Base-by-base conservation (phyloP, 2,329 filamentous ascomycete genomes). In the Drechslera avenae region DNA sequence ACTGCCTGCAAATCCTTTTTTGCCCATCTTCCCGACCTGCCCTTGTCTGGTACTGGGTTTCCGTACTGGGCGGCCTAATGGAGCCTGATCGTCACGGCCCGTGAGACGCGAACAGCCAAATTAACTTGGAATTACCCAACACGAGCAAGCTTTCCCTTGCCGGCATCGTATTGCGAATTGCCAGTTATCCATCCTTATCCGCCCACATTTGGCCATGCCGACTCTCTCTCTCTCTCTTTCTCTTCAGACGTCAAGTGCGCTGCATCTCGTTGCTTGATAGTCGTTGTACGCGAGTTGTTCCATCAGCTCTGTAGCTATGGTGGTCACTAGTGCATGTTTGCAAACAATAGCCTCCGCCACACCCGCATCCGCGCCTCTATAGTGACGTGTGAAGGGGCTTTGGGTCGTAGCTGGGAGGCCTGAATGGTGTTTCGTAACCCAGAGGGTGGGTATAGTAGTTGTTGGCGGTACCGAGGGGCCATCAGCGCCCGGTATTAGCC, bases 91-190 rank as follows among this genome's bases (percentile, higher is more conserved):
- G 39, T 51, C 34, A 39, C 57, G 60, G 57, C 39, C 57, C 56
- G 54, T 49, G 40, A n/a, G n/a, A 57, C 44, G 50, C 52, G 50
- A 58, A 48, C 28, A 54, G 36, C 55, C 46, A 60, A 45, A 62
- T 60, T 53, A 53, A 59, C 39, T 33, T 26, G 33, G 33, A 64
- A 60, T 56, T 52, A 64, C 53, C 53, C 39, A 32, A 61, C 54
- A 66, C 57, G 61, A 57, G 47, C 36, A 44, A 34, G 19, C 14
- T 33, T 32, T 37, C 39, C 13, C 39, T 30, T 18, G n/a, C 30
- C 32, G 9, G 37, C 9, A 51, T 52, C 51, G 50, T 52, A 28
- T 28, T n/a, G n/a, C n/a, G n/a, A n/a, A n/a, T 9, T 10, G 26
- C 26, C 26, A 12, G 26, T 5, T 10, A 28, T 28, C 9, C 9